Percentiles rank a stretch among this genome's conserved stretches.
These are phyloP conservation scores for Ophiorrhiza pumila DNA, from an alignment of 257 asterid species.

Conservation along the genomic window DNA sequence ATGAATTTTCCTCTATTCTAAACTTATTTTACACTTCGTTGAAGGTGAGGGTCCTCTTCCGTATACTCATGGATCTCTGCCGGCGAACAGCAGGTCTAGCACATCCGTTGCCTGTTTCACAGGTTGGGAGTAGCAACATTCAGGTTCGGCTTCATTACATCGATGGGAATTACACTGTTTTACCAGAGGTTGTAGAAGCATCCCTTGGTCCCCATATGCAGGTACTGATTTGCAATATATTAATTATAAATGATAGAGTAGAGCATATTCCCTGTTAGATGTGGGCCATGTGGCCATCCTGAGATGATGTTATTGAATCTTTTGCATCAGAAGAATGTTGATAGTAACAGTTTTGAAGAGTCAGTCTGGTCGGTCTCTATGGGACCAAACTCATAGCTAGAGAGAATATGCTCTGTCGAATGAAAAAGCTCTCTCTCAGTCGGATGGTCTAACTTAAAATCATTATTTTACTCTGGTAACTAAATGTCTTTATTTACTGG, in stretches of 20 bases:
- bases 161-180: slow-evolving; percentile 92
- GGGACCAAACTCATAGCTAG: too few species aligned
- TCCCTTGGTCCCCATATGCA: slow-evolving; percentile 99
- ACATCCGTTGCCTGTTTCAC: slow-evolving; percentile 92
- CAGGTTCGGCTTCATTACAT: slow-evolving; percentile 95
- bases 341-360: too few species aligned
- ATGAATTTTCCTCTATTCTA: not conserved
- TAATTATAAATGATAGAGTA: not conserved
- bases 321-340: too few species aligned
- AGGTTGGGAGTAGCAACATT: slow-evolving; percentile 88
- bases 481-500: too few species aligned
- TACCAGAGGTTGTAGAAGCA: slow-evolving; percentile 98
- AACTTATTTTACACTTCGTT: slow-evolving; percentile 18
- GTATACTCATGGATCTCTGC: slow-evolving; percentile 95
- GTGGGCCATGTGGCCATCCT: not conserved
- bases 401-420: too few species aligned
- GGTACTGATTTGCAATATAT: slow-evolving; percentile 34
- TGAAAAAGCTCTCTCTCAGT: too few species aligned
- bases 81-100: slow-evolving; percentile 81
- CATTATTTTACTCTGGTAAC: too few species aligned
- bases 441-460: too few species aligned
- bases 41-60: slow-evolving; percentile 97
- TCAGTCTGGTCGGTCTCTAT: too few species aligned
- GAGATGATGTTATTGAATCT: not conserved
- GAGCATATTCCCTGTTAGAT: not conserved